These are phyloP conservation scores for Termitomyces bulborhizus DNA, from an alignment of 768 basidiomycete species.

Conservation along the genomic window DNA sequence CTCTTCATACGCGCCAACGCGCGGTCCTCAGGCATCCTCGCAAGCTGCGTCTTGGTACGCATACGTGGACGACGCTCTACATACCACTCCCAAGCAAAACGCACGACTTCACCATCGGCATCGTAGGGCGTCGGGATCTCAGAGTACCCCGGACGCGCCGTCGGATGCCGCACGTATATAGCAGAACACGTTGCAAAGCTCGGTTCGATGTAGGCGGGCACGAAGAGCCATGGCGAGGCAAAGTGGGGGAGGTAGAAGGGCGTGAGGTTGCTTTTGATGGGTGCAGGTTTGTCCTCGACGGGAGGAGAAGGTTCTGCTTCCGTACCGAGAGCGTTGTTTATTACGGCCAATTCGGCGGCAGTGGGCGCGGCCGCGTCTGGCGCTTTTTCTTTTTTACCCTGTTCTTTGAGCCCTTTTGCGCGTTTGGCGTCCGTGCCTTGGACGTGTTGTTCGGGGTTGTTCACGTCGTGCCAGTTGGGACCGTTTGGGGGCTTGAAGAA, in stretches of 20 bases:
- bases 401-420: not conserved
- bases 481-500: conserved; percentile 48
- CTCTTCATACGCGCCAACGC: conserved; percentile 30
- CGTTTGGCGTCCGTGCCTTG: conserved; percentile 2
- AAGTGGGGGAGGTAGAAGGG: conserved; percentile 84
- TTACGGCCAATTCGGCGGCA: not conserved
- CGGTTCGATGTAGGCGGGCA: conserved; percentile 85
- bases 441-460: conserved; percentile 16
- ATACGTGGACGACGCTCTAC: conserved; percentile 61
- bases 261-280: conserved; percentile 32
- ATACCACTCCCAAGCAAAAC: conserved; percentile 97
- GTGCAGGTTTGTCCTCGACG: not conserved
- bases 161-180: conserved; percentile 92
- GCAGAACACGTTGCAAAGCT: conserved; percentile 86
- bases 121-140: conserved; percentile 96
- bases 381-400: not conserved
- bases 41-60: conserved; percentile 55
- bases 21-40: conserved; percentile 64
- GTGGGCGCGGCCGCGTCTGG: not conserved
- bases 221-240: conserved; percentile 87
- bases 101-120: conserved; percentile 89
- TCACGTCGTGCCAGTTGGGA: conserved; percentile 28
- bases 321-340: not conserved
- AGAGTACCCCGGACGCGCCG: conserved; percentile 91
- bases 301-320: not conserved